A percentile compares a stretch with the other conserved stretches of the same genome.
Evolutionary conservation across 1,284 basidiomycete genomes (phyloP).

Genomic region (Erythrobasidium hasegawianum): DNA sequence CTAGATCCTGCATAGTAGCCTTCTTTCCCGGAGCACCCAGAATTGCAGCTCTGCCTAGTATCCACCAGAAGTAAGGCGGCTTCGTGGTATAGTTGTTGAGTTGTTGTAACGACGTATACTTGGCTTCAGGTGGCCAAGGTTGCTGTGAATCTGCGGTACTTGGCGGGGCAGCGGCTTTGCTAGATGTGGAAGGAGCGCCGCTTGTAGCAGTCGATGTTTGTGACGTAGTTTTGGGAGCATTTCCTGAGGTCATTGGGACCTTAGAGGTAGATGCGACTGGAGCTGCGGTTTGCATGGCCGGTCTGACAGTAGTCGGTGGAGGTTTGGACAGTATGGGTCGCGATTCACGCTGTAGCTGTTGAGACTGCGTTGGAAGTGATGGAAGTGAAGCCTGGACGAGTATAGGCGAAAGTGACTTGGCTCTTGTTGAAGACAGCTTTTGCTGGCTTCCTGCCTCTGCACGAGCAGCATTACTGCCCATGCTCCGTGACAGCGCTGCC

Average conservation of each 20-base stretch:
- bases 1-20: not conserved
- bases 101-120: not conserved
- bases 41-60: conserved; percentile 18
- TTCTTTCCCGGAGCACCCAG: conserved; percentile 10
- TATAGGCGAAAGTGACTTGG: too few species aligned
- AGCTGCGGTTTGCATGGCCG: not conserved
- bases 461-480: too few species aligned
- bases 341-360: not conserved
- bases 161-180: not conserved
- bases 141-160: not conserved
- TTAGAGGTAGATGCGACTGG: conserved; percentile 1
- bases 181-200: too few species aligned
- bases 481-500: too few species aligned
- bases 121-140: not conserved
- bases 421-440: too few species aligned
- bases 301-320: not conserved
- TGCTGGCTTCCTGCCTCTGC: too few species aligned
- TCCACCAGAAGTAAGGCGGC: not conserved
- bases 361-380: too few species aligned
- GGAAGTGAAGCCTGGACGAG: not conserved
- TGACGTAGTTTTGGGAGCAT: too few species aligned
- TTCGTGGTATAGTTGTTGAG: not conserved
- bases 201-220: too few species aligned
- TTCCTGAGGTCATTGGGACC: too few species aligned
- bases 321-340: not conserved